Evolutionary conservation across 306 rosid genomes (phyloP).

Genomic region (Medicago ruthenica): DNA sequence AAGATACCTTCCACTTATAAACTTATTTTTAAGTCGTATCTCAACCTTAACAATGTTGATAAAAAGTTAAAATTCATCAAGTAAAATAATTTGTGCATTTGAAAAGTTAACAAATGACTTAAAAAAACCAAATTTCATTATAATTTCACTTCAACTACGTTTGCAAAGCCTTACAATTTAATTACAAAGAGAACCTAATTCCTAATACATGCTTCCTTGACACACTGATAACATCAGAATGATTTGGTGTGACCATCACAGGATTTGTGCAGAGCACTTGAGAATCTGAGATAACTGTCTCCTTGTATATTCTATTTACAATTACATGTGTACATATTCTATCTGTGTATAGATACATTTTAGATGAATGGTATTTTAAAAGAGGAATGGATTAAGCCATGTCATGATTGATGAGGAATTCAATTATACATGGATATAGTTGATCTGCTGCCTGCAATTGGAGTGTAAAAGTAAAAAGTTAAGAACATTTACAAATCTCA

Average conservation of each 20-base stretch:
- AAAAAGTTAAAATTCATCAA: background rate
- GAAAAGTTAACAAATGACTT: background rate
- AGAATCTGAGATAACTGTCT: background rate
- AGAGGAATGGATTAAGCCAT: slow-evolving; percentile 48
- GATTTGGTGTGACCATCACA: background rate
- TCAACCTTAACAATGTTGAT: too few relatives aligned
- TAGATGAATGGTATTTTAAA: slow-evolving; percentile 29
- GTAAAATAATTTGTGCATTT: background rate
- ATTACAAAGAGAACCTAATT: slow-evolving; percentile 1
- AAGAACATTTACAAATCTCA: slow-evolving; percentile 20
- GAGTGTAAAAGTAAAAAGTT: slow-evolving; percentile 26
- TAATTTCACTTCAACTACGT: background rate
- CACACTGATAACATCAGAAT: background rate
- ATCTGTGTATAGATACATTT: slow-evolving; percentile 30
- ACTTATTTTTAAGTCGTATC: background rate
- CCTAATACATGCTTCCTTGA: background rate
- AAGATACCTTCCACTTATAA: background rate
- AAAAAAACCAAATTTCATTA: slow-evolving; percentile 3
- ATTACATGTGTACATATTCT: background rate
- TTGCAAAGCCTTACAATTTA: slow-evolving; percentile 13
- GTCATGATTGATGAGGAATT: slow-evolving; percentile 76
- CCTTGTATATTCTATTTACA: slow-evolving; percentile 24
- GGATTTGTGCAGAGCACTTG: background rate
- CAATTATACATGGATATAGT: slow-evolving; percentile 70
- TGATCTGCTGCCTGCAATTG: slow-evolving; percentile 75